Conservation (phyloP, 2,329 filamentous ascomycete genomes). For the Parafenestella ontariensis region DNA sequence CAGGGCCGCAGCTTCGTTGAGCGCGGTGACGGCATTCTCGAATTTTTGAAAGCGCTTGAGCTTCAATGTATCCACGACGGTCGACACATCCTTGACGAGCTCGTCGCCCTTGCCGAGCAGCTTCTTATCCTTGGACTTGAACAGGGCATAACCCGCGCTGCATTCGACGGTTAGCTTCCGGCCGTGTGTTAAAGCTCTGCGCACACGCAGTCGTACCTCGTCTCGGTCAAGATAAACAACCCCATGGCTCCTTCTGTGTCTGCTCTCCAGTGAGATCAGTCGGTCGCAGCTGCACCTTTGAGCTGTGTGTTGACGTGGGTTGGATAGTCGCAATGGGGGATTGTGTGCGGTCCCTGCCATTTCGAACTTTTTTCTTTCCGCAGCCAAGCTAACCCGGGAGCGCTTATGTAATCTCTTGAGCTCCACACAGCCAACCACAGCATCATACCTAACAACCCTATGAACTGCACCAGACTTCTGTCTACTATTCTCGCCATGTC, state of each 20-base stretch:
- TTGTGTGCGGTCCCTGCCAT: constrained; percentile 21
- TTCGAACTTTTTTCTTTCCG: too few relatives aligned
- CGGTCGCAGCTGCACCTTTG: constrained; percentile 15
- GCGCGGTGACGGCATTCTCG: constrained; percentile 86
- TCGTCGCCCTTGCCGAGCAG: constrained; percentile 83
- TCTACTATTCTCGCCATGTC: constrained; percentile 5
- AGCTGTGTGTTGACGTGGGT: constrained; percentile 17
- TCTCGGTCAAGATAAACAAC: constrained; percentile 50
- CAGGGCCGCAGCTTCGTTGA: constrained; percentile 79
- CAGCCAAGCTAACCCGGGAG: background rate
- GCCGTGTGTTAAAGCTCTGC: constrained; percentile 7
- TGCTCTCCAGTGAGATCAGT: constrained; percentile 5
- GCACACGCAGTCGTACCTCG: constrained; percentile 30
- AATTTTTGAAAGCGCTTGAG: constrained; percentile 98
- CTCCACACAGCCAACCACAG: constrained; percentile 9
- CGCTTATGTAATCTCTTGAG: too few relatives aligned
- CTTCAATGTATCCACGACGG: constrained; percentile 88
- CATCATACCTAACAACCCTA: background rate
- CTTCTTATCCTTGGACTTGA: constrained; percentile 99
- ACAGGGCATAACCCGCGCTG: constrained; percentile 94
- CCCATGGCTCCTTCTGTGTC: constrained; percentile 47
- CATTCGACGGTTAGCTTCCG: constrained; percentile 52
- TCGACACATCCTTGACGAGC: constrained; percentile 80
- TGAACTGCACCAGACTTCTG: background rate
- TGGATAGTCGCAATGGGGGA: constrained; percentile 22